phyloP scores from a whole-genome alignment of 805 yeast genomes.

The Ogataea minuta region DNA sequence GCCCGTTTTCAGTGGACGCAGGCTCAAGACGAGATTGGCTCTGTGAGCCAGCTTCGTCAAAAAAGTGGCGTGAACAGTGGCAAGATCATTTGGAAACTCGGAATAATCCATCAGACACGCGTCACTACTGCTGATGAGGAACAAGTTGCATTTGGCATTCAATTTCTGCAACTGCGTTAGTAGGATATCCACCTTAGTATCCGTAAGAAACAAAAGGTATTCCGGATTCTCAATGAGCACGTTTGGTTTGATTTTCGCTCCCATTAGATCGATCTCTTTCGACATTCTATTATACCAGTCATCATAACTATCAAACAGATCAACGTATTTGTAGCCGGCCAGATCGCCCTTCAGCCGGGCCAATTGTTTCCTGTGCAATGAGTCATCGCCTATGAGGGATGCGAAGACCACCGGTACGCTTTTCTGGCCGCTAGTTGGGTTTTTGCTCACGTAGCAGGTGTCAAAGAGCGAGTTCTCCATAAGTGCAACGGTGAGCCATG shows the following conservation, averaged over 20 bases:
- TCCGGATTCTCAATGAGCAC: constrained; percentile 33
- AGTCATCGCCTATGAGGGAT: constrained; percentile 30
- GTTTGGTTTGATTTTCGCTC: constrained; percentile 23
- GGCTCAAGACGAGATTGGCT: constrained; percentile 49
- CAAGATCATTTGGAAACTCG: constrained; percentile 20
- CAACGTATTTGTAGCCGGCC: constrained; percentile 37
- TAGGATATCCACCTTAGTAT: constrained; percentile 10
- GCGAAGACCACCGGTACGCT: constrained; percentile 38
- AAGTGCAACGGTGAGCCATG: constrained; percentile 59
- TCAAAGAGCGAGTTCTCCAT: constrained; percentile 52
- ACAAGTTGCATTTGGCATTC: constrained; percentile 24
- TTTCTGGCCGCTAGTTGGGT: constrained; percentile 2
- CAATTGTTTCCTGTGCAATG: constrained; percentile 33
- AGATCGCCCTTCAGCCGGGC: constrained; percentile 40
- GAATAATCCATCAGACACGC: constrained; percentile 20
- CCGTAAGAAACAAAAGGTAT: constrained; percentile 22
- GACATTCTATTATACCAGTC: constrained; percentile 26
- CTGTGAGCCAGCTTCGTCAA: constrained; percentile 47
- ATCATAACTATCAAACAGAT: constrained; percentile 38
- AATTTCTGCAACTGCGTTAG: constrained; percentile 21
- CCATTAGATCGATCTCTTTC: constrained; percentile 17
- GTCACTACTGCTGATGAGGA: constrained; percentile 24
- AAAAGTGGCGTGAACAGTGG: constrained; percentile 44
- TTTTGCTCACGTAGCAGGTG: constrained; percentile 39
- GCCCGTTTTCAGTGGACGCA: constrained; percentile 74